phyloP scores from a whole-genome alignment of 352 stramenopile species.

The Pythium guiyangense region DNA sequence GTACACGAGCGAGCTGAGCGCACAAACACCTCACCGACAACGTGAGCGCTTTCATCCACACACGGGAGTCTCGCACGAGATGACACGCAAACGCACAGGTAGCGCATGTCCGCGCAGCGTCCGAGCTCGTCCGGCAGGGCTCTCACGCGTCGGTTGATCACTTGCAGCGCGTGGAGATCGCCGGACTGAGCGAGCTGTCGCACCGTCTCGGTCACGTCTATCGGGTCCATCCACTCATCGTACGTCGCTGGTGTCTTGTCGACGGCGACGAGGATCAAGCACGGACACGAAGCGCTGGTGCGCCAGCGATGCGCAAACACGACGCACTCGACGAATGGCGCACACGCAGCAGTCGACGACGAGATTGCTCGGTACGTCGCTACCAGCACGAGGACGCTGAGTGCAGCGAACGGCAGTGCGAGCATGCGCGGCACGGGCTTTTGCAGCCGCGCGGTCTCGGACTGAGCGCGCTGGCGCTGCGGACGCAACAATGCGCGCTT shows the following conservation, averaged over 20 bases:
- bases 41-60: neutral
- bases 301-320: neutral
- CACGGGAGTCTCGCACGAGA: neutral
- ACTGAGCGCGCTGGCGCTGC: conserved; percentile 76
- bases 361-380: neutral
- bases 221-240: too few relatives aligned
- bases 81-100: neutral
- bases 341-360: neutral
- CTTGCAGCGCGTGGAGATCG: neutral
- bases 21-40: neutral
- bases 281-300: neutral
- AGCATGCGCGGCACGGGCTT: neutral
- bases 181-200: neutral
- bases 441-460: conserved; percentile 39
- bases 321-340: neutral
- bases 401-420: neutral
- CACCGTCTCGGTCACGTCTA: neutral
- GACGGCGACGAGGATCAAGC: too few relatives aligned
- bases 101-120: too few relatives aligned
- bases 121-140: neutral
- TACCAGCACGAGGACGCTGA: neutral
- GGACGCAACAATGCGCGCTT: conserved; percentile 76
- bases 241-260: too few relatives aligned
- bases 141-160: neutral
- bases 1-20: neutral